Percentiles rank a stretch among this genome's conserved stretches.
Conservation (phyloP, 1,284 basidiomycete genomes). For the Fomitopsis betulina region DNA sequence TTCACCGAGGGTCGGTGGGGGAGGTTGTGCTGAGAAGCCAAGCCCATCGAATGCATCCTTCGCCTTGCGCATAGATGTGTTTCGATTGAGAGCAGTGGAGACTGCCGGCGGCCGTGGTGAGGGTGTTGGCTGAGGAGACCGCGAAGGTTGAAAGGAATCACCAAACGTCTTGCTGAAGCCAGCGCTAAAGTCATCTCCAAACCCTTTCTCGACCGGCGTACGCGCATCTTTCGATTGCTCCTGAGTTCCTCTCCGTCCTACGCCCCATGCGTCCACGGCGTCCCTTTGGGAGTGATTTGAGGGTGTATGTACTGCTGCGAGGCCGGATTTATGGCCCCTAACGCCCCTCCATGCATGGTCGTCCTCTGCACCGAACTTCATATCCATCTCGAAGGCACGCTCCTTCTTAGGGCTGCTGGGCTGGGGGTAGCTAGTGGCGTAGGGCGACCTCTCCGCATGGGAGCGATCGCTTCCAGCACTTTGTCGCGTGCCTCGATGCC, state of each 20-base stretch:
- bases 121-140: constrained; percentile 17
- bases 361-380: constrained; percentile 40
- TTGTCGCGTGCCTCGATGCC: constrained; percentile 67
- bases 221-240: not conserved
- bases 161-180: constrained; percentile 54
- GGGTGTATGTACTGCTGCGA: constrained; percentile 27
- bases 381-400: constrained; percentile 33
- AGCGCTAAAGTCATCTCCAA: constrained; percentile 26
- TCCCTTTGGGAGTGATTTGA: constrained; percentile 13
- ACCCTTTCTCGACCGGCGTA: constrained; percentile 16
- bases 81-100: not conserved
- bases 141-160: constrained; percentile 38
- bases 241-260: constrained; percentile 22
- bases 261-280: constrained; percentile 45
- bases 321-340: constrained; percentile 33
- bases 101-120: constrained; percentile 11
- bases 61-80: constrained; percentile 18
- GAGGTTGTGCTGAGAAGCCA: constrained; percentile 44
- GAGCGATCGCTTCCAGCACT: constrained; percentile 70
- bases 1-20: constrained; percentile 68
- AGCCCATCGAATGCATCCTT: constrained; percentile 78
- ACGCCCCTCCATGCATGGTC: constrained; percentile 49
- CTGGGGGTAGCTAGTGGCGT: constrained; percentile 29
- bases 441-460: constrained; percentile 73
- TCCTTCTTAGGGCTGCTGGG: constrained; percentile 37